phyloP scores from a whole-genome alignment of 129 eudicot genomes.

The Tagetes patula region DNA sequence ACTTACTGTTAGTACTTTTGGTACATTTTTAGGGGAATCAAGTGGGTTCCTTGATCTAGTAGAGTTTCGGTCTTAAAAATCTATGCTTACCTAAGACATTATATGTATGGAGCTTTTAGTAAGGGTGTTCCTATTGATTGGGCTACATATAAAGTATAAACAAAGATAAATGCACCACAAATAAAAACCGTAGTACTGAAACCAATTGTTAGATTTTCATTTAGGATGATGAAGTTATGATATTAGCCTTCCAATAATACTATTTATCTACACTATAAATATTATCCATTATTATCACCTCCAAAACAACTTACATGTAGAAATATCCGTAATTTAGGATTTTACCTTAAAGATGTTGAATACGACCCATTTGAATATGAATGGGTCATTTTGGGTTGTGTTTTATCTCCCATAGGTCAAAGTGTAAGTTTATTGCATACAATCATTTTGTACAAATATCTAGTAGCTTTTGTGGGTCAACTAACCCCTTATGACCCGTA shows the following conservation, averaged over 20 bases:
- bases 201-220: not conserved
- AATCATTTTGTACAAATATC: no score
- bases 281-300: no score
- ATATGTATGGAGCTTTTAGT: not conserved
- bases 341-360: no score
- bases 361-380: no score
- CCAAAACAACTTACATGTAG: no score
- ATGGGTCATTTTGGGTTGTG: no score
- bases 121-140: not conserved
- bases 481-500: not conserved
- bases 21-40: not conserved
- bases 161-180: not conserved
- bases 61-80: conserved; percentile 13
- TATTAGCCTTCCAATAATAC: no score
- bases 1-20: not conserved
- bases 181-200: not conserved
- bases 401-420: no score
- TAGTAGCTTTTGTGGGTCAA: not conserved
- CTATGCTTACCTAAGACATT: not conserved
- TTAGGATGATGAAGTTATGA: not conserved
- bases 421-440: no score
- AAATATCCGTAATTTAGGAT: no score
- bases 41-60: not conserved
- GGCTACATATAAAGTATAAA: not conserved
- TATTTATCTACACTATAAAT: no score